Conservation (phyloP, 225 moss, liverwort and hornwort genomes). For the Rhytidiadelphus loreus region DNA sequence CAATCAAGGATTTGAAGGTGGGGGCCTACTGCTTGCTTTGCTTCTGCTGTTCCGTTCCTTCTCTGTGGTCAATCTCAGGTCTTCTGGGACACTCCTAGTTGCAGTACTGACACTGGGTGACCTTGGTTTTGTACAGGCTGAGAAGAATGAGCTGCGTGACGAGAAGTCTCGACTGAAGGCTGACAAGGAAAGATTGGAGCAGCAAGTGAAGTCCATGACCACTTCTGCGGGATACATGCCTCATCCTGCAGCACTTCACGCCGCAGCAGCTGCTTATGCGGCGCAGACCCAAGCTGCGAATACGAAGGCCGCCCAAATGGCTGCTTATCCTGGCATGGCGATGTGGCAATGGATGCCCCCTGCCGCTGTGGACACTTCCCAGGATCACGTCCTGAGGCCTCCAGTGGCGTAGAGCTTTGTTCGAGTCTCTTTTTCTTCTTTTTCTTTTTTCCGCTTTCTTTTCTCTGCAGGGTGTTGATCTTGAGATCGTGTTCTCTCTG, state of each 20-base stretch:
- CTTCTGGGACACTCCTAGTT: background rate
- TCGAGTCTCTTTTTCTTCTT: background rate
- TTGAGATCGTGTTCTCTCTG: background rate
- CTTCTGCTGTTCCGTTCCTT: background rate
- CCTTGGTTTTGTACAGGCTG: conserved; percentile 18
- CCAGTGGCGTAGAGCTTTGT: conserved; percentile 56
- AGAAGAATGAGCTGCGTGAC: conserved; percentile 90
- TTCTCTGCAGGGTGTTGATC: background rate
- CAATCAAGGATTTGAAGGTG: conserved; percentile 77
- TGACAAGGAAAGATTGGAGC: conserved; percentile 88
- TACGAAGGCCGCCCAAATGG: conserved; percentile 66
- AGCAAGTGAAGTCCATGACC: conserved; percentile 69
- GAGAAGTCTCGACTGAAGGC: conserved; percentile 88
- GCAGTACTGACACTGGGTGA: background rate
- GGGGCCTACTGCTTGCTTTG: too few species aligned
- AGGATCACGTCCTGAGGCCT: conserved; percentile 89
- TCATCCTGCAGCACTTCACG: conserved; percentile 73
- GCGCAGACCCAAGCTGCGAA: conserved; percentile 66
- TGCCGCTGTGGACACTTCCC: conserved; percentile 72
- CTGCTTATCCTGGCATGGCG: conserved; percentile 73
- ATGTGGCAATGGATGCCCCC: conserved; percentile 99
- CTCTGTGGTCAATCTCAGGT: background rate
- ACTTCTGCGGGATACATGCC: conserved; percentile 54
- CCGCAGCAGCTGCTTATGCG: conserved; percentile 60
- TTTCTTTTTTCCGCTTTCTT: background rate